Evolutionary conservation across 176 grass and related monocot species (phyloP), one percentile per base, ranked within the genome.

Genomic region (Triticum urartu): DNA sequence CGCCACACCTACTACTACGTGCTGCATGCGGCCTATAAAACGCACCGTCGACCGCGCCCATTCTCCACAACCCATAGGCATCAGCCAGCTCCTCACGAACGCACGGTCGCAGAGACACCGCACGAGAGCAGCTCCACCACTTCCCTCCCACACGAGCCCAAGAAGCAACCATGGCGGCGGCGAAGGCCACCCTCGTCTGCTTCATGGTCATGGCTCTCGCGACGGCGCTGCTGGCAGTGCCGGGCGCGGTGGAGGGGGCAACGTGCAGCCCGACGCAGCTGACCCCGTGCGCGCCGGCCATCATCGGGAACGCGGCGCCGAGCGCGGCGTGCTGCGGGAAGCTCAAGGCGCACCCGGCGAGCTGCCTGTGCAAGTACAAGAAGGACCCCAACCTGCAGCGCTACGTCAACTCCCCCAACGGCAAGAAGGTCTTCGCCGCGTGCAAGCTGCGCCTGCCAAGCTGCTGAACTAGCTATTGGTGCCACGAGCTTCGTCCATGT

Each of bases 311-410:
- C 56, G 77, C 86, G 58, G 71, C 87, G 42, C 93, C 95, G 25
- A 77, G 77, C 12, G 58, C 77, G 43, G 85, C 87, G 54, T 98
- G 95, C 89, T 95, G 95, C 79, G 64, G 82, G 45, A 95, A 79
- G 91, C 89, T 98, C 2, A 95, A 85, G 91, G 87, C 88, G 81
- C 95, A 98, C 67, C 87, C 80, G 81, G 87, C 91, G 5, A 87
- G 72, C 90, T 98, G 95, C 87, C 89, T 98, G 45, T 98, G 95
- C 86, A 89, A 84, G 89, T 98, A 98, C 95, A 78, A 89, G 87
- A 89, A 88, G 79, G 68, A 95, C 83, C 92, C 95, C 65, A 89
- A 65, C 63, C 67, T 98, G 77, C 63, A 83, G 83, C 87, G 91
- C 32, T 95, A 93, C 86, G 87, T 98, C 91, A 98, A 95, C 92